phyloP scores from a whole-genome alignment of 768 basidiomycete genomes.

The Tylopilus intermedius region DNA sequence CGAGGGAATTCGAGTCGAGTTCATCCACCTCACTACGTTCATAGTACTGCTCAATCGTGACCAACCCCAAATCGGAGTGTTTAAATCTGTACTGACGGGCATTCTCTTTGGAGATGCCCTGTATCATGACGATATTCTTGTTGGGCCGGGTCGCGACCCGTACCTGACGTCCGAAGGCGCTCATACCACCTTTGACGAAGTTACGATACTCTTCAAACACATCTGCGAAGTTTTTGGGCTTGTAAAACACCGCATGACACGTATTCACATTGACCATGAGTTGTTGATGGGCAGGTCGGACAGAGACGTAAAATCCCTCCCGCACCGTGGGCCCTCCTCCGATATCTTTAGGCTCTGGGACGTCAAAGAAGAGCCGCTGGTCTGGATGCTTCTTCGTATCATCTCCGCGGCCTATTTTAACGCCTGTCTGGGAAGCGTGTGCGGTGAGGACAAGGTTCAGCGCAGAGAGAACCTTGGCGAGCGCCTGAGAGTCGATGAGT shows the following conservation, averaged over 20 bases:
- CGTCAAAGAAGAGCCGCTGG: conserved; percentile 38
- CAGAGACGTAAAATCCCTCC: conserved; percentile 45
- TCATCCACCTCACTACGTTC: conserved; percentile 30
- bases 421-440: conserved; percentile 36
- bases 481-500: conserved; percentile 51
- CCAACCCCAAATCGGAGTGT: conserved; percentile 27
- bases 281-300: conserved; percentile 38
- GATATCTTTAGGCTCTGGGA: conserved; percentile 32
- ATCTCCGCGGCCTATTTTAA: conserved; percentile 45
- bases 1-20: background rate
- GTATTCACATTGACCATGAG: conserved; percentile 51
- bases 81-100: conserved; percentile 40
- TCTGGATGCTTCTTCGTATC: conserved; percentile 26
- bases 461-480: conserved; percentile 44
- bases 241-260: conserved; percentile 48
- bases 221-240: conserved; percentile 37
- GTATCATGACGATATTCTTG: conserved; percentile 66
- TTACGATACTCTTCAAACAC: conserved; percentile 37
- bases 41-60: conserved; percentile 47
- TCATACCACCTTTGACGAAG: conserved; percentile 47
- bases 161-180: conserved; percentile 58
- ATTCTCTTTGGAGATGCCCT: conserved; percentile 38
- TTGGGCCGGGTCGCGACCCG: conserved; percentile 60
- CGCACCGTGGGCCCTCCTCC: conserved; percentile 52
- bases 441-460: conserved; percentile 45